Conservation (phyloP, 2,329 filamentous ascomycete genomes). For the Beauveria varroae region DNA sequence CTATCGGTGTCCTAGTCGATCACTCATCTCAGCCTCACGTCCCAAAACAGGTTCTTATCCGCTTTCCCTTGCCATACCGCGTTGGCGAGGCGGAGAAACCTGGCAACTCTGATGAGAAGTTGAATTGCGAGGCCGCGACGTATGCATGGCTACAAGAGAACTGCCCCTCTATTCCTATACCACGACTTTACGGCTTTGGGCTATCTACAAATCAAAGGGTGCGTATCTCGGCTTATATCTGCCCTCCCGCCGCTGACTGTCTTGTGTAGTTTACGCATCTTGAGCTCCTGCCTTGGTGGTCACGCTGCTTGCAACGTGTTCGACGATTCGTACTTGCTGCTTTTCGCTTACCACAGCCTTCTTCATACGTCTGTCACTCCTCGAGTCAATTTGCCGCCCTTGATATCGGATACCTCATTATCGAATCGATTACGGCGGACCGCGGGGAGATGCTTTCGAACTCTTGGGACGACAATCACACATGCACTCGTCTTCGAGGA, state of each 20-base stretch:
- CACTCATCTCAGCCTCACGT: too few species aligned
- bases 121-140: slow-evolving; percentile 18
- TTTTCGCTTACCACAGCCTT: too few species aligned
- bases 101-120: slow-evolving; percentile 28
- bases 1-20: too few species aligned
- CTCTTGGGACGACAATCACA: slow-evolving; percentile 15
- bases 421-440: slow-evolving; percentile 13
- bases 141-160: slow-evolving; percentile 12
- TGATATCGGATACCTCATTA: slow-evolving; percentile 15
- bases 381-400: neutral
- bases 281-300: too few species aligned
- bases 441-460: slow-evolving; percentile 16
- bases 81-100: too few species aligned
- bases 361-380: neutral
- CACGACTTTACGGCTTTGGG: slow-evolving; percentile 18
- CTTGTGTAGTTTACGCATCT: too few species aligned
- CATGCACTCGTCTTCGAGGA: slow-evolving; percentile 11
- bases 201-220: slow-evolving; percentile 3
- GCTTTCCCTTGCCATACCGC: too few species aligned
- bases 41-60: too few species aligned
- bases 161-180: slow-evolving; percentile 17
- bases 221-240: too few species aligned
- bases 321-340: too few species aligned
- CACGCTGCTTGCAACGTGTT: too few species aligned
- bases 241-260: too few species aligned